Percentiles rank a stretch among this genome's conserved stretches.
Evolutionary conservation across 768 basidiomycete species (phyloP).

Genomic region (Tremella fuciformis): DNA sequence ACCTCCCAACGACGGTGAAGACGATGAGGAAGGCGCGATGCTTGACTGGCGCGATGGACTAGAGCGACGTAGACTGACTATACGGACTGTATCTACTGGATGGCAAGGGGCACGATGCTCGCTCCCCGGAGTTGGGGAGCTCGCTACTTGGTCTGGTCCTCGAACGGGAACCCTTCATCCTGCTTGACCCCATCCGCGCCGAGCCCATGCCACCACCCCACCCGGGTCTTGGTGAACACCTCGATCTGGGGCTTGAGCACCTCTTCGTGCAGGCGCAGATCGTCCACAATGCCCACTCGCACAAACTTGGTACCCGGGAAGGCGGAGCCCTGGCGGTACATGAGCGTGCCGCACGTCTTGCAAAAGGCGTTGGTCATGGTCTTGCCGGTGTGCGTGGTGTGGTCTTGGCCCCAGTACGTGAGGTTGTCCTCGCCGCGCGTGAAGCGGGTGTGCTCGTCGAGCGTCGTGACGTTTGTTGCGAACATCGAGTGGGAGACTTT

Average conservation of each 20-base stretch:
- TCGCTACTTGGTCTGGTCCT: too few relatives aligned
- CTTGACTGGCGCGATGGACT: too few relatives aligned
- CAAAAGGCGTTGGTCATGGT: conserved; percentile 45
- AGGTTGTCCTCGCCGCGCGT: conserved; percentile 37
- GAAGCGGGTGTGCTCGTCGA: conserved; percentile 31
- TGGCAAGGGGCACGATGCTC: too few relatives aligned
- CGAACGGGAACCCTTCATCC: not conserved
- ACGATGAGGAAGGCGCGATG: too few relatives aligned
- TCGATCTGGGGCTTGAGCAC: conserved; percentile 27
- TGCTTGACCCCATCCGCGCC: conserved; percentile 23
- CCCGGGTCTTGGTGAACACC: conserved; percentile 21
- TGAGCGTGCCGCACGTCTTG: conserved; percentile 40
- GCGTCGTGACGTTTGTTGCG: conserved; percentile 37
- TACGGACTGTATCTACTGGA: too few relatives aligned
- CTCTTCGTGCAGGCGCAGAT: conserved; percentile 26
- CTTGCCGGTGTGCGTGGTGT: conserved; percentile 22
- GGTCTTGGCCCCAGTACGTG: conserved; percentile 16
- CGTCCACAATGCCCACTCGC: conserved; percentile 38
- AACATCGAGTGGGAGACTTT: conserved; percentile 45
- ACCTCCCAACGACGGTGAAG: too few relatives aligned
- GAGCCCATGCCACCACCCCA: conserved; percentile 14
- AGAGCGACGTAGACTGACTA: too few relatives aligned
- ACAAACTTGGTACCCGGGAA: conserved; percentile 30
- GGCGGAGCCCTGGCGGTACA: conserved; percentile 24
- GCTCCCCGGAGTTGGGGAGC: too few relatives aligned